Conservation (phyloP, 1,284 basidiomycete species). For the Phaffia rhodozyma region DNA sequence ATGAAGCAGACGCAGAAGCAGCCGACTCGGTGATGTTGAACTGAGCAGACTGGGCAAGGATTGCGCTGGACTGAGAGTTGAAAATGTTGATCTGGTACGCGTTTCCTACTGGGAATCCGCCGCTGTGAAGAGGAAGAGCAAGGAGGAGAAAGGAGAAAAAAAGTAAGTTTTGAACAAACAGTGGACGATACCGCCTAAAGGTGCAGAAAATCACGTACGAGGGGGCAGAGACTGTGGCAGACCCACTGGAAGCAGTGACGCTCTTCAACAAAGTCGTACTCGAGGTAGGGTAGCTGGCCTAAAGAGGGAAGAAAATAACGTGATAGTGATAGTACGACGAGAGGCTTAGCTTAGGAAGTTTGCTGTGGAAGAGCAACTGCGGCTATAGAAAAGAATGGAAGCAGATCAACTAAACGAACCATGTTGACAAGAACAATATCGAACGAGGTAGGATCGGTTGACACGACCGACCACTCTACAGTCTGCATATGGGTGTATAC, state of each 20-base stretch:
- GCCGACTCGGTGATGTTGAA: constrained; percentile 39
- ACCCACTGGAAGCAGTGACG: constrained; percentile 26
- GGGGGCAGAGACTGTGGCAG: constrained; percentile 22
- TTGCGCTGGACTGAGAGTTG: constrained; percentile 39
- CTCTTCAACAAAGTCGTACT: constrained; percentile 24
- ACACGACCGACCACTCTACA: constrained; percentile 51
- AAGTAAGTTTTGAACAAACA: background rate
- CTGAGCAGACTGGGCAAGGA: constrained; percentile 50
- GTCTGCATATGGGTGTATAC: constrained; percentile 47
- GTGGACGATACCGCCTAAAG: background rate
- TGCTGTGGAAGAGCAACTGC: constrained; percentile 25
- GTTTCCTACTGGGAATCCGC: constrained; percentile 30
- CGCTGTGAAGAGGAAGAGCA: constrained; percentile 15
- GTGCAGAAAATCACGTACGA: constrained; percentile 13
- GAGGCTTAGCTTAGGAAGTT: constrained; percentile 39
- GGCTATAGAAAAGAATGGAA: background rate
- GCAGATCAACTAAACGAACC: constrained; percentile 33
- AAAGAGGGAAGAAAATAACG: background rate
- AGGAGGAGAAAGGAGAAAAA: background rate
- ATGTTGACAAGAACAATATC: constrained; percentile 54
- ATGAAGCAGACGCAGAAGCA: constrained; percentile 23
- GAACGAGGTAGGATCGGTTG: constrained; percentile 54
- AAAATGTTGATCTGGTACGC: constrained; percentile 55
- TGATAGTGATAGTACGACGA: constrained; percentile 26
- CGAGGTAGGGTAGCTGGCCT: constrained; percentile 7